Base-by-base conservation (phyloP, 768 basidiomycete species). In the Lactifluus piperatus region DNA sequence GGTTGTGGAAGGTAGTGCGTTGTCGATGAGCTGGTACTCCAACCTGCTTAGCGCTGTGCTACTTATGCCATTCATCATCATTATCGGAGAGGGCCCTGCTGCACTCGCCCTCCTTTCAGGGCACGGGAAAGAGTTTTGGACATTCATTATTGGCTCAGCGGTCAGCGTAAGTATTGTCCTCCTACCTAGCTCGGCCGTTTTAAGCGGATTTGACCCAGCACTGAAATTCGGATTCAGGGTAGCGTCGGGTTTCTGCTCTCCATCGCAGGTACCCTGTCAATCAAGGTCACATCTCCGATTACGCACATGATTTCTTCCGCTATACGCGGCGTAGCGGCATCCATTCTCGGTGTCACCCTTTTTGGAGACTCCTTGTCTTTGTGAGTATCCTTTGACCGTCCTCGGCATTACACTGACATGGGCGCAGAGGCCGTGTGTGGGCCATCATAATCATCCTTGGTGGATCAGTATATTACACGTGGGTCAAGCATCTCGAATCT, bases 221-320 rank as follows among this genome's bases (percentile, higher is more conserved):
- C 43, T 34, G 27, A 48, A 49, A 34, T 9, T 7, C 18, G 27
- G 29, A 14, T 37, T 7, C 50, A 93, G 90, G 94, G 94, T 32
- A 74, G 80, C 18, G 74, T 97, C 53, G 94, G 94, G 10, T 98
- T 97, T 79, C 74, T 94, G 66, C 97, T 98, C 83, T 91, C 88
- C 73, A 81, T 98, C 54, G 94, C 94, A 10, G 91, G 90, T 62
- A 75, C 94, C 61, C 78, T 98, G 30, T 94, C 91, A 26, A 97
- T 98, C 77, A 94, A 98, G 71, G 89, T 97, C 62, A 98, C 94
- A 8, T 95, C 93, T 1, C 94, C 94, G 14, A 93, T 97, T 70
- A 94, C 94, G 2, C 94, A 98, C 71, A 98, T 97, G 94, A 76
- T 97, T 27, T 94, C 92, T 4, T 93, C 93, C 11, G 94, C 95